Evolutionary conservation across 768 basidiomycete genomes (phyloP).

Genomic region (Termitomyces bulborhizus): DNA sequence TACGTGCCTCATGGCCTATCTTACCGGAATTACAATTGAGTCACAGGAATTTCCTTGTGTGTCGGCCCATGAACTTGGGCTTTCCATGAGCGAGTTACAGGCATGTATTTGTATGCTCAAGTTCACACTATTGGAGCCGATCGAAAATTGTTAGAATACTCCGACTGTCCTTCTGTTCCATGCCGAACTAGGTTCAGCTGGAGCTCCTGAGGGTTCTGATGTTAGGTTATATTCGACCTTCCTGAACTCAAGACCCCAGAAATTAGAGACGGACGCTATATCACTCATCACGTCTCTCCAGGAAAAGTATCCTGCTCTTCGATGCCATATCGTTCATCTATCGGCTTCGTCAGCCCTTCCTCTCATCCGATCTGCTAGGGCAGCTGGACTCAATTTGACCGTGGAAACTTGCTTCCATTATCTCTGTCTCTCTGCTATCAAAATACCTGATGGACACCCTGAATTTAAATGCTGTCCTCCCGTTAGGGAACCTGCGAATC

Average conservation of each 20-base stretch:
- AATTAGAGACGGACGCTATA: slow-evolving; percentile 79
- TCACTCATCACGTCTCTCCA: slow-evolving; percentile 66
- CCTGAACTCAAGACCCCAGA: slow-evolving; percentile 75
- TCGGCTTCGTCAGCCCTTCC: slow-evolving; percentile 82
- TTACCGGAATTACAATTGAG: background rate
- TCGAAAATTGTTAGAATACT: slow-evolving; percentile 40
- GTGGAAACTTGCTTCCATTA: slow-evolving; percentile 99
- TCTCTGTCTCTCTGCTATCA: slow-evolving; percentile 66
- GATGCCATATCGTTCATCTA: slow-evolving; percentile 93
- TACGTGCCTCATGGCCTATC: slow-evolving; percentile 22
- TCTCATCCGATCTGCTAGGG: slow-evolving; percentile 62
- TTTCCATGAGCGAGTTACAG: slow-evolving; percentile 71
- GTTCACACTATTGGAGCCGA: background rate
- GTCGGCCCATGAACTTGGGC: slow-evolving; percentile 54
- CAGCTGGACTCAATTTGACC: slow-evolving; percentile 63
- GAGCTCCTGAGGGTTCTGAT: slow-evolving; percentile 17
- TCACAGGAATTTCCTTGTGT: slow-evolving; percentile 92
- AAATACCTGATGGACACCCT: slow-evolving; percentile 69
- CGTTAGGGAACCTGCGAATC: slow-evolving; percentile 69
- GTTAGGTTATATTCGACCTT: slow-evolving; percentile 74
- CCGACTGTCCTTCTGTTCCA: slow-evolving; percentile 83
- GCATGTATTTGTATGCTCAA: slow-evolving; percentile 29
- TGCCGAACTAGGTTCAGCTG: slow-evolving; percentile 65
- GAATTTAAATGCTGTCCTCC: slow-evolving; percentile 98
- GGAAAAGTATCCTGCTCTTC: slow-evolving; percentile 53